Evolutionary conservation across 1,139 yeast genomes (phyloP).

Genomic region (Suhomyces atakaporum): DNA sequence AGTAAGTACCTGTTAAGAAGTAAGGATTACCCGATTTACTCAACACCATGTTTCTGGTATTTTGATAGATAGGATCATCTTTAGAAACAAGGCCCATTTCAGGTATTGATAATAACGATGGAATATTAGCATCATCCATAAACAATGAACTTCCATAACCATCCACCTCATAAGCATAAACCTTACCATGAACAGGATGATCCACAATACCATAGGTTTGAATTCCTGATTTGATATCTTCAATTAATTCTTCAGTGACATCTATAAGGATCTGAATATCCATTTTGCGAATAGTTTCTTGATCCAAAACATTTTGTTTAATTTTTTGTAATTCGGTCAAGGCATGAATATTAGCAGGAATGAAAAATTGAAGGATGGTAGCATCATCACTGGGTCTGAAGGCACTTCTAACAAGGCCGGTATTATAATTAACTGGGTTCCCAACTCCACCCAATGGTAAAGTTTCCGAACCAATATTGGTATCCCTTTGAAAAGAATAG

Average conservation of each 20-base stretch:
- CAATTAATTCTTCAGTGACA: conserved; percentile 39
- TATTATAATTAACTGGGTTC: conserved; percentile 72
- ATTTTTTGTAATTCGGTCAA: conserved; percentile 57
- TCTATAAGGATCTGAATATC: conserved; percentile 17
- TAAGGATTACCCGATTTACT: conserved; percentile 77
- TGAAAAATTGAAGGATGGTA: conserved; percentile 72
- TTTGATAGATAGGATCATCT: conserved; percentile 64
- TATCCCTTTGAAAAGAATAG: conserved; percentile 72
- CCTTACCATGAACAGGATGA: conserved; percentile 72
- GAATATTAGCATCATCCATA: conserved; percentile 93
- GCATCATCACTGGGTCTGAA: conserved; percentile 93
- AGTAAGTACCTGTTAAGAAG: conserved; percentile 58
- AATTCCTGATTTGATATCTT: conserved; percentile 55
- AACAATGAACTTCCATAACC: conserved; percentile 75
- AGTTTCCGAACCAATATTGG: conserved; percentile 80
- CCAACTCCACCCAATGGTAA: conserved; percentile 77
- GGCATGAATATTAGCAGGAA: conserved; percentile 86
- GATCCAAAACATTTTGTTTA: conserved; percentile 23
- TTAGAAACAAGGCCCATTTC: conserved; percentile 65
- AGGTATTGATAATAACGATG: conserved; percentile 79
- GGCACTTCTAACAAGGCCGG: conserved; percentile 80
- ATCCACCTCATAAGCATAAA: conserved; percentile 86
- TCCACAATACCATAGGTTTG: conserved; percentile 61
- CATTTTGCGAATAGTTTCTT: conserved; percentile 10
- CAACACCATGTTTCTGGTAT: conserved; percentile 76